A percentile compares a stretch with the other conserved stretches of the same genome.
Evolutionary conservation across 2,329 filamentous ascomycete species (phyloP).

Genomic region (Aureobasidium leucospermi): DNA sequence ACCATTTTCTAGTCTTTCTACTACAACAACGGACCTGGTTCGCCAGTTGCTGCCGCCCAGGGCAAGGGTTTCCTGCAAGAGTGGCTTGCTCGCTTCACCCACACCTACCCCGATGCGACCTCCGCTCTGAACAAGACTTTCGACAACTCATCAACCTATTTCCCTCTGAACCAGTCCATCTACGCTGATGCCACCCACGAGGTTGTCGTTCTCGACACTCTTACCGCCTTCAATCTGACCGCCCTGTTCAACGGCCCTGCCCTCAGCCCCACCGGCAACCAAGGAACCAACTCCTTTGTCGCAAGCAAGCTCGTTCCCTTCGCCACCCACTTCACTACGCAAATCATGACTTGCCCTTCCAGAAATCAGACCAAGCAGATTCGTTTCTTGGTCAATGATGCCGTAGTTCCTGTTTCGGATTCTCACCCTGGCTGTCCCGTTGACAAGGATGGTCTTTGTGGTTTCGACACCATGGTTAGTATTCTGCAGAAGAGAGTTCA

Average conservation of each 20-base stretch:
- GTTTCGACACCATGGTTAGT: slow-evolving; percentile 8
- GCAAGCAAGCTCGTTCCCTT: slow-evolving; percentile 10
- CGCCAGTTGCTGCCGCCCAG: slow-evolving; percentile 4
- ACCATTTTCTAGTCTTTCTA: not conserved
- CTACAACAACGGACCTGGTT: slow-evolving; percentile 13
- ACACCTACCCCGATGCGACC: slow-evolving; percentile 3
- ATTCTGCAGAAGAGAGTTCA: not conserved
- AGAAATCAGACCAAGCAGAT: slow-evolving; percentile 9
- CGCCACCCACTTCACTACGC: slow-evolving; percentile 11
- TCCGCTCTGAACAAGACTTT: slow-evolving; percentile 4
- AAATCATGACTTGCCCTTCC: slow-evolving; percentile 10
- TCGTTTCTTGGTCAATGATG: slow-evolving; percentile 11
- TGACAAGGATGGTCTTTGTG: slow-evolving; percentile 8
- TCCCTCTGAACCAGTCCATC: slow-evolving; percentile 12
- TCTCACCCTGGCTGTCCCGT: slow-evolving; percentile 7
- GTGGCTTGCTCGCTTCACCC: slow-evolving; percentile 12
- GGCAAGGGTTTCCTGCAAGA: slow-evolving; percentile 9
- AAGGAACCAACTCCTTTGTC: slow-evolving; percentile 5
- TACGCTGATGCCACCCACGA: slow-evolving; percentile 12
- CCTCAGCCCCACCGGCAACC: not conserved
- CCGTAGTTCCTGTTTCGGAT: not conserved
- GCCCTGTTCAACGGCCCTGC: slow-evolving; percentile 3
- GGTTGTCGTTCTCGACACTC: slow-evolving; percentile 5
- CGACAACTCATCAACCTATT: slow-evolving; percentile 4
- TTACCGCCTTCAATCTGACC: slow-evolving; percentile 10